Conservation (phyloP, 163 green algal genomes). For the Chlorella variabilis region DNA sequence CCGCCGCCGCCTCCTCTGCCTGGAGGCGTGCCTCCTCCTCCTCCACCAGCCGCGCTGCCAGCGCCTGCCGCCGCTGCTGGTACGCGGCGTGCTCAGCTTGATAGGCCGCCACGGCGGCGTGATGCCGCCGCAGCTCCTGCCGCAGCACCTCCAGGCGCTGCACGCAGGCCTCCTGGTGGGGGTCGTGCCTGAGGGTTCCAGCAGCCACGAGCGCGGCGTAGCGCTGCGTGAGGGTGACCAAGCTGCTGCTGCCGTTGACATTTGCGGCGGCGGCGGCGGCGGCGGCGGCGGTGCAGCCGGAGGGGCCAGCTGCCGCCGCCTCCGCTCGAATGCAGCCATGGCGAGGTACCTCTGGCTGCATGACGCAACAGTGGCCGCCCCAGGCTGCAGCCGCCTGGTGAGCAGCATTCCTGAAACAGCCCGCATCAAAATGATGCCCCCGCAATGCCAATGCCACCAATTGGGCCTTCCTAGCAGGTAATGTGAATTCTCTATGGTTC, state of each 20-base stretch:
- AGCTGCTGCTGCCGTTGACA: neutral
- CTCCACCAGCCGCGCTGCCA: neutral
- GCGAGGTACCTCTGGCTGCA: no score
- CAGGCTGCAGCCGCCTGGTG: neutral
- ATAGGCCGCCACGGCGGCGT: neutral
- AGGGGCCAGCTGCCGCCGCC: neutral
- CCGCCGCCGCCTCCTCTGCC: neutral
- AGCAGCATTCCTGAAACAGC: neutral
- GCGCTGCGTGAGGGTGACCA: neutral
- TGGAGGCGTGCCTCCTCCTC: neutral
- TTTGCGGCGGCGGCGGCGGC: neutral
- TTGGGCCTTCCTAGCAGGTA: no score
- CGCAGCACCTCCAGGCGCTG: slow-evolving; percentile 24
- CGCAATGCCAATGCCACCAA: neutral
- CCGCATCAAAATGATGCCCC: no score
- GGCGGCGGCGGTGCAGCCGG: neutral
- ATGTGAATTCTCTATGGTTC: no score
- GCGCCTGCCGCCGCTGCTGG: neutral
- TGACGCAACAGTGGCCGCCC: neutral
- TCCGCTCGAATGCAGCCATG: neutral
- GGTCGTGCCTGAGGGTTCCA: slow-evolving; percentile 24
- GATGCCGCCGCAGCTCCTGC: neutral
- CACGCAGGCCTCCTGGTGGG: slow-evolving; percentile 14
- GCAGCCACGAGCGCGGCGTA: slow-evolving; percentile 14
- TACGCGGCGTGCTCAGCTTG: neutral